Evolutionary conservation across 495 filamentous ascomycete species (phyloP), one percentile per base, ranked within the genome.

Genomic region (Staphylotrichum tortipilum): DNA sequence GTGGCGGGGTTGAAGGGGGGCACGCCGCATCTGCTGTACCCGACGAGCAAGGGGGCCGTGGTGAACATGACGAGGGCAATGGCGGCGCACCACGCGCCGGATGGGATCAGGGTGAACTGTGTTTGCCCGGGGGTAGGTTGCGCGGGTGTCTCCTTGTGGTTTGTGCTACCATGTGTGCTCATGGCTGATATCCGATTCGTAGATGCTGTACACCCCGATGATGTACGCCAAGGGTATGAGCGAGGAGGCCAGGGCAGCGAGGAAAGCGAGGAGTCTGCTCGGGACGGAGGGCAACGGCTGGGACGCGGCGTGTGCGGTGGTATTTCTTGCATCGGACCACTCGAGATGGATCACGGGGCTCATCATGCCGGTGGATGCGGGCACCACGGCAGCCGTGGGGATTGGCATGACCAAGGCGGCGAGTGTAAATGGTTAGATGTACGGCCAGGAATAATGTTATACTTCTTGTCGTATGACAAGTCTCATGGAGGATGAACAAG

Each of bases 161-260:
- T n/a, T n/a, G n/a, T n/a, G n/a, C n/a, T n/a, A n/a, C n/a, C n/a
- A n/a, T n/a, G n/a, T n/a, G n/a, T n/a, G n/a, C n/a, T n/a, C n/a
- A n/a, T n/a, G n/a, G 10, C 26, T 28, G 26, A 28, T 10, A 28
- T 5, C 26, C 26, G n/a, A n/a, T n/a, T n/a, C 10, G 26, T 10
- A 1, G 3, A 79, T 79, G 74, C 64, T 82, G 5, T 82, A 74
- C 46, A 80, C 76, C n/a, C 76, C 78, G 0, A 80, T 80, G 78
- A 75, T 80, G 67, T 75, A 75, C 50, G 66, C 58, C 2, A 61
- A 65, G 7, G 76, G 74, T 0, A 78, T 80, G 73, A 74, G 60
- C 23, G 63, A 70, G 18, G 71, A 78, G 48, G 60, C 64, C 6
- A 52, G 78, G 45, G 64, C 70, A 33, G 68, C 72, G 18, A 57